Evolutionary conservation across 108 stramenopile species (phyloP).

Genomic region (Fistulifera pelliculosa): DNA sequence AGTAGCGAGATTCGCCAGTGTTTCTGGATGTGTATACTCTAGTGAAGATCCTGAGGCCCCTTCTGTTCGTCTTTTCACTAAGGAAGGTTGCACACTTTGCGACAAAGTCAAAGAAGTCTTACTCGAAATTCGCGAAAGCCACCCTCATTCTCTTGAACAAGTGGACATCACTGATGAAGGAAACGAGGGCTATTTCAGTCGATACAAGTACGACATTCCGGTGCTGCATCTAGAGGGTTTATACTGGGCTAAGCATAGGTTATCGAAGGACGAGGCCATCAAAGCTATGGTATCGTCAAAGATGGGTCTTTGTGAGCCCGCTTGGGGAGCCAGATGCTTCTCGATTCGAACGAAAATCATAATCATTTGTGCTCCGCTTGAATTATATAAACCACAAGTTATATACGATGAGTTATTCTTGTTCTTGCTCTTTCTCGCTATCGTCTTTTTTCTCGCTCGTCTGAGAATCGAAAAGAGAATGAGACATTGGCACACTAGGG

Average conservation of each 20-base stretch:
- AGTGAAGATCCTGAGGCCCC: constrained; percentile 18
- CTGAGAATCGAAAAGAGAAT: constrained; percentile 6
- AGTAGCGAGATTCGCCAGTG: constrained; percentile 25
- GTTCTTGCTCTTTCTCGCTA: background rate
- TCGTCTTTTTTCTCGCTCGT: background rate
- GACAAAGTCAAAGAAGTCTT: constrained; percentile 71
- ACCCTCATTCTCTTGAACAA: constrained; percentile 64
- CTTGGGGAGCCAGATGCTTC: constrained; percentile 69
- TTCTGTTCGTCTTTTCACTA: constrained; percentile 53
- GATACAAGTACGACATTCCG: constrained; percentile 84
- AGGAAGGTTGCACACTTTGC: constrained; percentile 76
- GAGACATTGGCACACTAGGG: background rate
- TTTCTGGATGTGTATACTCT: constrained; percentile 59
- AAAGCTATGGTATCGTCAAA: constrained; percentile 32
- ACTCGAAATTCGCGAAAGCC: constrained; percentile 29
- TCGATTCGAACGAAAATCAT: constrained; percentile 28
- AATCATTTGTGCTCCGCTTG: too few species aligned
- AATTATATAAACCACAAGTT: too few species aligned
- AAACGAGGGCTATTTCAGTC: constrained; percentile 44
- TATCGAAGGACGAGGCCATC: constrained; percentile 43
- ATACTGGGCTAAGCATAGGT: constrained; percentile 78
- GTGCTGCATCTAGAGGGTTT: constrained; percentile 59
- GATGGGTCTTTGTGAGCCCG: constrained; percentile 31
- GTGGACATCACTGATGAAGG: constrained; percentile 75
- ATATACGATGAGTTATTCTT: too few species aligned